Evolutionary conservation across 2,329 filamentous ascomycete species (phyloP).

Genomic region (Colletotrichum euphorbiae): DNA sequence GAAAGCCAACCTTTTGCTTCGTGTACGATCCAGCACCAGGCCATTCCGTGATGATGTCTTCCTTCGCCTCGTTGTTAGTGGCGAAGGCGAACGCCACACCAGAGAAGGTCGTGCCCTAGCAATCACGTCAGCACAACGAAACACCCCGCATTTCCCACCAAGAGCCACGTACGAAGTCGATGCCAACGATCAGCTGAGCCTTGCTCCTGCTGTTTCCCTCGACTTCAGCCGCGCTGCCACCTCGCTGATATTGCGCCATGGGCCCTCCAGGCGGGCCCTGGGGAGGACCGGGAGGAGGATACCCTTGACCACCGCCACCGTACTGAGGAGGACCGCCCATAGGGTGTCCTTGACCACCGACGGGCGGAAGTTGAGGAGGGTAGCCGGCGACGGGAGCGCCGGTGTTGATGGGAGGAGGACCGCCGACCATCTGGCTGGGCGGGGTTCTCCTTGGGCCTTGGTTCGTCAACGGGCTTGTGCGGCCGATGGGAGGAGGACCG

Average conservation of each 20-base stretch:
- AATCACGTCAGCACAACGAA: conserved; percentile 24
- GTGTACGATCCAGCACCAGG: conserved; percentile 97
- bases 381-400: conserved; percentile 69
- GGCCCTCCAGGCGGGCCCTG: conserved; percentile 49
- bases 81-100: conserved; percentile 97
- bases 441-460: conserved; percentile 65
- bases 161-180: conserved; percentile 84
- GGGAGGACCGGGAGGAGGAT: conserved; percentile 53
- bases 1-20: conserved; percentile 86
- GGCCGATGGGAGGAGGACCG: conserved; percentile 61
- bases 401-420: conserved; percentile 76
- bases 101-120: conserved; percentile 94
- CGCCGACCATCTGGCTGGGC: conserved; percentile 71
- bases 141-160: background rate
- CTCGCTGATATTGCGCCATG: conserved; percentile 49
- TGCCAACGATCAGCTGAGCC: conserved; percentile 97
- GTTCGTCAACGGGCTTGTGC: conserved; percentile 63
- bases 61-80: conserved; percentile 96
- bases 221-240: conserved; percentile 75
- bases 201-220: conserved; percentile 91
- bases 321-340: conserved; percentile 60
- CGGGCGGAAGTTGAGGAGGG: conserved; percentile 63
- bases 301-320: conserved; percentile 59
- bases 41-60: conserved; percentile 99
- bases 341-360: conserved; percentile 45